These are phyloP conservation scores for Metschnikowia shivogae DNA, from an alignment of 805 yeast species.

Conservation along the genomic window DNA sequence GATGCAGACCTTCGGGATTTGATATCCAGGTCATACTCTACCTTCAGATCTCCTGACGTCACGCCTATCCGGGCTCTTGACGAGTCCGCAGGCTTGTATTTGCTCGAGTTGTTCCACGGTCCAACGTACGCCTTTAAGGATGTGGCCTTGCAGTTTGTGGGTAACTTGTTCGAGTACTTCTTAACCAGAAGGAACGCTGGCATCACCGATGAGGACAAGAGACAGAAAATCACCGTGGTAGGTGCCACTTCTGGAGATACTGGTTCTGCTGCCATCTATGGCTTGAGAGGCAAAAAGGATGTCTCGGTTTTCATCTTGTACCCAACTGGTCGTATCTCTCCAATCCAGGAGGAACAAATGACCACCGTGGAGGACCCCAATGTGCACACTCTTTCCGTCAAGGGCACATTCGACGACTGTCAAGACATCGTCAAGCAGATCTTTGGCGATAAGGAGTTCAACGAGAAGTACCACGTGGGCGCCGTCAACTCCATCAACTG, in stretches of 20 bases:
- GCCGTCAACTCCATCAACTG: constrained; percentile 98
- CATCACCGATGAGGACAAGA: constrained; percentile 46
- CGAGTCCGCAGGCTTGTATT: constrained; percentile 54
- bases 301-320: constrained; percentile 95
- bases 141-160: constrained; percentile 96
- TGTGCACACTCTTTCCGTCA: constrained; percentile 92
- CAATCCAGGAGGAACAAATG: constrained; percentile 98
- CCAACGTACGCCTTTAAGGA: constrained; percentile 99
- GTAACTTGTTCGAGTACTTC: constrained; percentile 93
- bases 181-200: constrained; percentile 65
- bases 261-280: constrained; percentile 98
- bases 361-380: constrained; percentile 90
- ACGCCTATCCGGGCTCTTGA: constrained; percentile 78
- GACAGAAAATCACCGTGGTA: constrained; percentile 88
- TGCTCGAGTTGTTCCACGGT: constrained; percentile 95
- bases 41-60: constrained; percentile 83
- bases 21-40: constrained; percentile 72
- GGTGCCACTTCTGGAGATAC: constrained; percentile 99
- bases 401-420: constrained; percentile 97
- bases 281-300: constrained; percentile 93
- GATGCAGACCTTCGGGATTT: constrained; percentile 60
- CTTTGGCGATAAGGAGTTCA: constrained; percentile 86
- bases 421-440: constrained; percentile 93
- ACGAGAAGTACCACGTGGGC: constrained; percentile 86
- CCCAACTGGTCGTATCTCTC: constrained; percentile 97